Evolutionary conservation across 2,329 filamentous ascomycete species (phyloP).

Genomic region (Cladosporium cucumerinum): DNA sequence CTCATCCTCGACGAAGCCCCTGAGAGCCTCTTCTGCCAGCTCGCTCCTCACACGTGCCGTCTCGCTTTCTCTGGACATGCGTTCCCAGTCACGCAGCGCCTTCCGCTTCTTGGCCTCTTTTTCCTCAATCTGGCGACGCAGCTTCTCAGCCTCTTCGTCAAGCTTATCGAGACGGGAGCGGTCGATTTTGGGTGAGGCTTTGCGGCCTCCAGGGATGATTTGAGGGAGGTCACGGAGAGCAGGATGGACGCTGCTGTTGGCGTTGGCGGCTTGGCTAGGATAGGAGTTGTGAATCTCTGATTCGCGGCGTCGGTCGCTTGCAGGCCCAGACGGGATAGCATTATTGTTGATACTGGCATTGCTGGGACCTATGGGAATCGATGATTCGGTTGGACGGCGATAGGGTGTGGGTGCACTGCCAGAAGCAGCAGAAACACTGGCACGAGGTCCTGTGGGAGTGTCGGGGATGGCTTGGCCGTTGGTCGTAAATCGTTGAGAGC

Average conservation of each 20-base stretch:
- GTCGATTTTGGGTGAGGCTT: slow-evolving; percentile 43
- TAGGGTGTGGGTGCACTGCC: slow-evolving; percentile 26
- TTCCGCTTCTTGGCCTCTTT: slow-evolving; percentile 45
- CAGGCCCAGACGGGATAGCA: slow-evolving; percentile 15
- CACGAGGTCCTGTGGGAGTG: slow-evolving; percentile 17
- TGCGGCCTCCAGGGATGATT: slow-evolving; percentile 43
- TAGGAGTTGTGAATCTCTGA: slow-evolving; percentile 4
- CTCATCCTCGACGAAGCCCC: slow-evolving; percentile 41
- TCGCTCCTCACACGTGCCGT: slow-evolving; percentile 45
- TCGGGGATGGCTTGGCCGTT: slow-evolving; percentile 31
- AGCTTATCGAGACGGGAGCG: slow-evolving; percentile 43
- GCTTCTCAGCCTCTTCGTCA: slow-evolving; percentile 46
- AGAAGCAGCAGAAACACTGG: slow-evolving; percentile 20
- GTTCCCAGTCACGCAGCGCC: slow-evolving; percentile 46
- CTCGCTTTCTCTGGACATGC: slow-evolving; percentile 43
- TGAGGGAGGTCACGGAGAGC: slow-evolving; percentile 44
- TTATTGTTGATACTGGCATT: neutral
- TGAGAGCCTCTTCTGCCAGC: slow-evolving; percentile 46
- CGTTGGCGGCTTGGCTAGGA: neutral
- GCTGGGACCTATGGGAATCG: slow-evolving; percentile 13
- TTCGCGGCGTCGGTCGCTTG: slow-evolving; percentile 17
- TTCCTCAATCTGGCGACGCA: slow-evolving; percentile 46
- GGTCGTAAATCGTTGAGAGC: slow-evolving; percentile 43
- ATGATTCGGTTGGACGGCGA: slow-evolving; percentile 23
- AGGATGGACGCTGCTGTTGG: slow-evolving; percentile 25